These are phyloP conservation scores for Citrus medica DNA, from an alignment of 345 rosid genomes.

Conservation along the genomic window DNA sequence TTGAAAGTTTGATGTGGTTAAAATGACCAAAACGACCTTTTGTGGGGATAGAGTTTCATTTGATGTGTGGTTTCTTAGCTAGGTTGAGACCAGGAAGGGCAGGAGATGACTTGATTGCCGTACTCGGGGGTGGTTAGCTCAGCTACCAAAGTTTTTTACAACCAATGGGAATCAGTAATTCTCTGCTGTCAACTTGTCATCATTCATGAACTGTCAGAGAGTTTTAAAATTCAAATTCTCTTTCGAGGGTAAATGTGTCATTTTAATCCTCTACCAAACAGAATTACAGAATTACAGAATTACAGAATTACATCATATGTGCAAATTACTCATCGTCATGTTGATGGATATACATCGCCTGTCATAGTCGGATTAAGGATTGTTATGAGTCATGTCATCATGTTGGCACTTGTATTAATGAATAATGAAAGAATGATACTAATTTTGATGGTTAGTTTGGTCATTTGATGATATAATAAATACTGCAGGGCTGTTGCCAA, in stretches of 20 bases:
- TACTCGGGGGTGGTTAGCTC: background rate
- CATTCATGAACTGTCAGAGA: background rate
- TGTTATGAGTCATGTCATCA: background rate
- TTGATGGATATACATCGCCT: background rate
- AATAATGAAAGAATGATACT: background rate
- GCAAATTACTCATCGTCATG: too few species aligned
- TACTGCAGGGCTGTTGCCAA: slow-evolving; percentile 59
- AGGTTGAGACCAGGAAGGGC: background rate
- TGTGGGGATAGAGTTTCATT: background rate
- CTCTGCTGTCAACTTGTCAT: background rate
- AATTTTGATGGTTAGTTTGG: background rate
- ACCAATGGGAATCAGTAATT: background rate
- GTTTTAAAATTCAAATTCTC: slow-evolving; percentile 2
- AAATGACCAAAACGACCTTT: slow-evolving; percentile 4
- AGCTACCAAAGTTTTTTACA: background rate
- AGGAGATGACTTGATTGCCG: background rate
- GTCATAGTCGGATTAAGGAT: background rate
- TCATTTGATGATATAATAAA: background rate
- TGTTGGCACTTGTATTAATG: background rate
- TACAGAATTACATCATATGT: too few species aligned
- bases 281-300: too few species aligned
- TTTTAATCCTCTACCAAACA: background rate
- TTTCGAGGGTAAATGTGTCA: background rate
- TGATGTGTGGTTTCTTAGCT: background rate
- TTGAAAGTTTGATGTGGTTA: background rate